Conservation (phyloP, 176 grass and related monocot species). For the Zizania latifolia region DNA sequence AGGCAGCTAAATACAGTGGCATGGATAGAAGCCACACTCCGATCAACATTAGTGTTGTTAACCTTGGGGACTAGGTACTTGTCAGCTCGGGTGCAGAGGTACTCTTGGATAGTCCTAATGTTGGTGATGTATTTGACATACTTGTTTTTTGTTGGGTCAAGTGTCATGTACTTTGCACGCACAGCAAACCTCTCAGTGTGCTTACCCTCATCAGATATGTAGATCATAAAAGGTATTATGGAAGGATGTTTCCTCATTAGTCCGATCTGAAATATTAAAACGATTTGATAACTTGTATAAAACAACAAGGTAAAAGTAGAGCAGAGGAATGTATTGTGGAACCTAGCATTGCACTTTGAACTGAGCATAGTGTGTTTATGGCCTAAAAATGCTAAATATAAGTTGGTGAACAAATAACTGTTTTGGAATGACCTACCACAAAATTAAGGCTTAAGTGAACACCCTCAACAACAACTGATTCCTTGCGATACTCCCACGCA, state of each 20-base stretch:
- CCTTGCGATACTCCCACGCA: conserved; percentile 78
- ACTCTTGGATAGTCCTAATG: conserved; percentile 89
- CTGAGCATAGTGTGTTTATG: not conserved
- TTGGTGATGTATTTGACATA: conserved; percentile 88
- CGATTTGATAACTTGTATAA: not conserved
- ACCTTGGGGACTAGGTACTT: conserved; percentile 89
- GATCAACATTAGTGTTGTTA: conserved; percentile 94
- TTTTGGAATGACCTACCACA: conserved; percentile 56
- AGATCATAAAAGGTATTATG: conserved; percentile 93
- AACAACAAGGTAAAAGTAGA: not conserved
- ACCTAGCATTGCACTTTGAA: not conserved
- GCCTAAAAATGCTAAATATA: not conserved
- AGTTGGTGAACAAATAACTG: not conserved
- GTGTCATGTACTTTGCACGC: conserved; percentile 95
- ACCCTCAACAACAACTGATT: conserved; percentile 86
- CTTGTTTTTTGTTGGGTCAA: conserved; percentile 82
- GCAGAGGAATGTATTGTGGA: not conserved
- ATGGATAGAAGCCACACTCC: conserved; percentile 85
- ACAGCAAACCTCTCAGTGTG: conserved; percentile 91
- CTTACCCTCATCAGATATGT: conserved; percentile 81
- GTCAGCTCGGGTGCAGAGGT: conserved; percentile 72
- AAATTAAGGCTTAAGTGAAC: conserved; percentile 98
- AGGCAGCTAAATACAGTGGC: conserved; percentile 81
- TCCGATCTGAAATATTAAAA: conserved; percentile 62
- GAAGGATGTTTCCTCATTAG: conserved; percentile 96